Percentiles rank a stretch among this genome's conserved stretches.
These are phyloP conservation scores for Magnolia kwangsiensis DNA, from an alignment of 164 flowering plant species.

Conservation along the genomic window DNA sequence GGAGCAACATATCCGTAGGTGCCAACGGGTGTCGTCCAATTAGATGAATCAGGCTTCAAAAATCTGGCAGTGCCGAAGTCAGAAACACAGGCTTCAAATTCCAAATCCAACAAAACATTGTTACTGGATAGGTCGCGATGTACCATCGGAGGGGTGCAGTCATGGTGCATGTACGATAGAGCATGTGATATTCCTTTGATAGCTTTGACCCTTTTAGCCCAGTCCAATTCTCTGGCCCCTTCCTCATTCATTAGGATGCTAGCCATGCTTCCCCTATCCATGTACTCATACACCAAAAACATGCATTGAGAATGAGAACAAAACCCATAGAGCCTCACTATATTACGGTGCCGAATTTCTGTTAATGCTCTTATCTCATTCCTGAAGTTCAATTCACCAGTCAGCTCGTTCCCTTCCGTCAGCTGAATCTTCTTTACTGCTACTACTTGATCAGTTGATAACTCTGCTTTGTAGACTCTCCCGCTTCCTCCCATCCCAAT, in stretches of 20 bases:
- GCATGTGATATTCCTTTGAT: constrained; percentile 5
- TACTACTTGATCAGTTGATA: constrained; percentile 1
- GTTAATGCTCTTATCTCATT: constrained; percentile 3
- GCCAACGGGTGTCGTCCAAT: background rate
- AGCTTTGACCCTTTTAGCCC: background rate
- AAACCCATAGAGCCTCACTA: constrained; percentile 11
- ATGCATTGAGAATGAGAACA: background rate
- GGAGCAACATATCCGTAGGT: background rate
- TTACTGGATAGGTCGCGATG: constrained; percentile 14
- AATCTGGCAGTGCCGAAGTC: background rate
- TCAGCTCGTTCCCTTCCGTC: background rate
- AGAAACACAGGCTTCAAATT: background rate
- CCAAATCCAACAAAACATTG: background rate
- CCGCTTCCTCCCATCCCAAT: constrained; percentile 5
- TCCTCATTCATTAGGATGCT: background rate
- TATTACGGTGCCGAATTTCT: constrained; percentile 5
- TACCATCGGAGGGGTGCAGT: constrained; percentile 10
- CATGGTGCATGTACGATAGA: constrained; percentile 8
- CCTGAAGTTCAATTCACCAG: background rate
- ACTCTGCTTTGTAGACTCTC: constrained; percentile 11
- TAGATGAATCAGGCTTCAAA: background rate
- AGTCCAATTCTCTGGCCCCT: constrained; percentile 1
- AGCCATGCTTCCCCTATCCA: constrained; percentile 6
- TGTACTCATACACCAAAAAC: constrained; percentile 8
- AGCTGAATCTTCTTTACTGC: constrained; percentile 6